Evolutionary conservation across 1,139 yeast species (phyloP), one percentile per base, ranked within the genome.

Genomic region (Pichia sp.): DNA sequence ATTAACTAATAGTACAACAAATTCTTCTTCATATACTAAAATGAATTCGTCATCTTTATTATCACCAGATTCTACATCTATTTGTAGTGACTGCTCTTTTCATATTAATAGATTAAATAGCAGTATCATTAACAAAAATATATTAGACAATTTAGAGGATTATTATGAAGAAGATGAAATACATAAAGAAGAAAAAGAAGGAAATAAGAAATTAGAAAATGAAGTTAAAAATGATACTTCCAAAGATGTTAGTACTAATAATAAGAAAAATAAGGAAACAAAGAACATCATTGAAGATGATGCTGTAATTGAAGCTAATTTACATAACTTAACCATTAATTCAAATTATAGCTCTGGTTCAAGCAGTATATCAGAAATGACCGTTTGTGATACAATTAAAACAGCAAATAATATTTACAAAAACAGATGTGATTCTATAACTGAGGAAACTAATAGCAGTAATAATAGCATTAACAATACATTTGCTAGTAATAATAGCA

Each of bases 11-110:
- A 35, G 39, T 18, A 39, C 42, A 9, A 25, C 42, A 25, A 35
- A 37, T 30, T 40, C 49, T 4, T 30, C 40, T 18, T 36, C 34
- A 32, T 35, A 40, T 33, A 44, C 46, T 45, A 50, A 38, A 47
- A 43, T 36, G 9, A 28, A 31, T 30, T 18, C 18, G 18, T 6
- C 7, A 6, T 30, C 32, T 9, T 33, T 29, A 9, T 4, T 28
- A 11, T 44, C 43, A 7, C 40, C 43, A 18, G 45, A 40, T 18
- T 35, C 45, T 7, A 27, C 31, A 28, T 31, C 45, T 18, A 34
- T 44, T 9, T 35, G 41, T 8, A 45, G 50, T 36, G 40, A 45
- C 18, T 31, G 28, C 9, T 36, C 34, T 8, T 5, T 10, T 4
- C 10, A 11, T 11, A 31, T 29, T n/a, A 28, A 39, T 29, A 39